phyloP scores from a whole-genome alignment of 2,329 filamentous ascomycete species.

The Fusarium duplospermum region DNA sequence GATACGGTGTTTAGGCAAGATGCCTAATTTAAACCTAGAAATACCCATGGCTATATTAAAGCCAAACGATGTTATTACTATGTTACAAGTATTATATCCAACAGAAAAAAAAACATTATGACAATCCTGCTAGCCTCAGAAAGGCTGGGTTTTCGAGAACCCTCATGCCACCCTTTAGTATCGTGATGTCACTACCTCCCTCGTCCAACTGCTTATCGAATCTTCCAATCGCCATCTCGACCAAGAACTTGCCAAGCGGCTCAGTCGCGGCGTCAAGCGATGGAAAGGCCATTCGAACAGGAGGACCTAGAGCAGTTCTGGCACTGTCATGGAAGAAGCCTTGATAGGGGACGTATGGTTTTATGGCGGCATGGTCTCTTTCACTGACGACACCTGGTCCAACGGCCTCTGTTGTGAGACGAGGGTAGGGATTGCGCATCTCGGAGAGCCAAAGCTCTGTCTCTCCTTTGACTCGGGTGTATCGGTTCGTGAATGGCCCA shows the following conservation, averaged over 20 bases:
- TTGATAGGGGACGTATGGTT: conserved; percentile 17
- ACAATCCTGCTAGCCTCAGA: neutral
- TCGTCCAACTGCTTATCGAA: conserved; percentile 14
- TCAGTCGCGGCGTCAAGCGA: conserved; percentile 27
- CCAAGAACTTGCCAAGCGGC: conserved; percentile 24
- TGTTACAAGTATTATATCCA: neutral
- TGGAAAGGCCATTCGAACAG: conserved; percentile 3
- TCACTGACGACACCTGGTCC: conserved; percentile 26
- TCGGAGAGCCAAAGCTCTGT: conserved; percentile 20
- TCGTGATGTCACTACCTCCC: conserved; percentile 8
- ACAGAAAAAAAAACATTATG: neutral
- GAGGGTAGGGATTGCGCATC: conserved; percentile 9
- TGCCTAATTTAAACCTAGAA: neutral
- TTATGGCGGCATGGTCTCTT: conserved; percentile 21
- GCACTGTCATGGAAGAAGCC: conserved; percentile 3
- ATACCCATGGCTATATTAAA: neutral
- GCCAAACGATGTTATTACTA: neutral
- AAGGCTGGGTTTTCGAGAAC: conserved; percentile 33
- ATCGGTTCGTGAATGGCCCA: conserved; percentile 16
- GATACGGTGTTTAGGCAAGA: conserved; percentile 24
- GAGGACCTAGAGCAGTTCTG: neutral
- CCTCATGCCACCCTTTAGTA: conserved; percentile 15
- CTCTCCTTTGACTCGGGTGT: conserved; percentile 28
- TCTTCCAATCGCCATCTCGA: conserved; percentile 27
- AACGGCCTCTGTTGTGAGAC: conserved; percentile 13